Evolutionary conservation across 805 yeast species (phyloP).

Genomic region (Kazachstania africana): DNA sequence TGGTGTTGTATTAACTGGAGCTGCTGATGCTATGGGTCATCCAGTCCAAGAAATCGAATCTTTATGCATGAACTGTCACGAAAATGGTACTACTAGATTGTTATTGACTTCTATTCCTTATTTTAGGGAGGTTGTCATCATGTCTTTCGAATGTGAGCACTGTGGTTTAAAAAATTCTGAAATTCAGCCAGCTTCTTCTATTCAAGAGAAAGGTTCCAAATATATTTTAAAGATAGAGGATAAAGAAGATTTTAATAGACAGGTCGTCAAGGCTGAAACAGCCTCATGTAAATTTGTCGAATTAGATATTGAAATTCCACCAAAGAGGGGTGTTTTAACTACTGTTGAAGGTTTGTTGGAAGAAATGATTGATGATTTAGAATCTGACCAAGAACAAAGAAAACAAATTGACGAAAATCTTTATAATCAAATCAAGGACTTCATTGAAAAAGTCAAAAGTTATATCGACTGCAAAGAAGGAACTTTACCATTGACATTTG

Average conservation of each 20-base stretch:
- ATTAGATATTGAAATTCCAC: constrained; percentile 88
- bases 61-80: constrained; percentile 88
- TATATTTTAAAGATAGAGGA: constrained; percentile 58
- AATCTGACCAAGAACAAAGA: constrained; percentile 72
- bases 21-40: constrained; percentile 74
- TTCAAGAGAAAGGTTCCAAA: constrained; percentile 78
- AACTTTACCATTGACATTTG: constrained; percentile 64
- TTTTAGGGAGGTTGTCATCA: constrained; percentile 79
- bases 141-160: constrained; percentile 94
- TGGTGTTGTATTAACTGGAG: constrained; percentile 58
- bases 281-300: constrained; percentile 73
- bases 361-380: constrained; percentile 76
- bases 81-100: constrained; percentile 74
- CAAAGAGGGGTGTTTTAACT: constrained; percentile 86
- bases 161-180: constrained; percentile 87
- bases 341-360: constrained; percentile 80
- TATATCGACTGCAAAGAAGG: constrained; percentile 56
- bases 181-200: constrained; percentile 88
- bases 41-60: constrained; percentile 95
- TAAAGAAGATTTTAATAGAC: constrained; percentile 71
- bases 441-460: constrained; percentile 48
- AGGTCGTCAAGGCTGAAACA: constrained; percentile 82
- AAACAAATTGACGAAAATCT: constrained; percentile 62
- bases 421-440: constrained; percentile 60
- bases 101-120: constrained; percentile 82